Base-by-base conservation (phyloP, 2,329 filamentous ascomycete genomes). In the Verticillium nonalfalfae region DNA sequence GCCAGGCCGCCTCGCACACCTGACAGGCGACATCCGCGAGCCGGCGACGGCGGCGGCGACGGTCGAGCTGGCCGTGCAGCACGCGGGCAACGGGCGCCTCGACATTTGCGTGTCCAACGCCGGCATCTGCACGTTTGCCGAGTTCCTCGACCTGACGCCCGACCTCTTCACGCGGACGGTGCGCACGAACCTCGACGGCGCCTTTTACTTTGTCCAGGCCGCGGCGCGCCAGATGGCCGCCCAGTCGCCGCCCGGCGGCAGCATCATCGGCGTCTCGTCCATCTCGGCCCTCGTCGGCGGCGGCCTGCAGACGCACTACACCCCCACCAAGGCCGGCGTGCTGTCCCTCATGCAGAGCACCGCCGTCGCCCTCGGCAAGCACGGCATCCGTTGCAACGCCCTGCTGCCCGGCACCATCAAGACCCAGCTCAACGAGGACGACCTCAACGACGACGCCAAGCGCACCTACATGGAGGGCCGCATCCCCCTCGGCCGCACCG, bases 41-140 rank as follows among this genome's bases (percentile, higher is more conserved):
- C 87, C 90, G 0, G 83, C 86, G 63, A 93, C 91, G 0, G 90
- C 90, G 9, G 77, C 81, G 54, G 77, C 82, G 34, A 82, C 97
- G 31, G 87, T 97, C 6, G 76, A 78, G 13, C 80, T 82, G 65
- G 87, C 89, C 0, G 88, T 93, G 1, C 73, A 82, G 62, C 75
- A 77, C 62, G 89, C 86, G 71, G 79, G 81, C 14, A 71, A 77
- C 4, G 75, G 76, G 0, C 79, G 85, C 4, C 76, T 93, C 38
- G 89, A 92, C 74, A 79, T 96, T 7, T 94, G 94, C 74, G 90
- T 97, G 34, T 91, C 87, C 73, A 97, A 97, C 77, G 93, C 93
- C 4, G 93, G 93, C 7, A 84, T 97, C 62, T 97, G 92, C 79
- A 84, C 90, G 65, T 97, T 97, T 75, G 88, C 89, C 62, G 90